Evolutionary conservation across 2,329 filamentous ascomycete genomes (phyloP).

Genomic region (Penicillium sp.): DNA sequence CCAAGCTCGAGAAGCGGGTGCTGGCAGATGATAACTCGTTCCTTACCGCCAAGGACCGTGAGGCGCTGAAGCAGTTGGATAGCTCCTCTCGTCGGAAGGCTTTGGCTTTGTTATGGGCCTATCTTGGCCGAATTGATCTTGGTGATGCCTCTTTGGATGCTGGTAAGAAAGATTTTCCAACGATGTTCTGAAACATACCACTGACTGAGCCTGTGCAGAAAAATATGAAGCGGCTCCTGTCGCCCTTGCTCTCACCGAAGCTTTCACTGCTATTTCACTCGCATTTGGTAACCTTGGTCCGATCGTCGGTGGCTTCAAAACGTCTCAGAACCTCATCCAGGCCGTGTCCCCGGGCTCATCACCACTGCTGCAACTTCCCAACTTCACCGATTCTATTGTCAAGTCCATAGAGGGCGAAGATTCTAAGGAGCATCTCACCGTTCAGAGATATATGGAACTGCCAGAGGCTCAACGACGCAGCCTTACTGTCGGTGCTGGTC

Average conservation of each 20-base stretch:
- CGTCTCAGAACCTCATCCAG: slow-evolving; percentile 85
- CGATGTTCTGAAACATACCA: background rate
- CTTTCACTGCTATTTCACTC: slow-evolving; percentile 81
- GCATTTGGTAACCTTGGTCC: slow-evolving; percentile 82
- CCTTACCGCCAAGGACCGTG: slow-evolving; percentile 70
- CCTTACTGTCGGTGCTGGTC: slow-evolving; percentile 65
- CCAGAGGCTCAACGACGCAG: slow-evolving; percentile 71
- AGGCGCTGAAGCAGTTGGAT: slow-evolving; percentile 75
- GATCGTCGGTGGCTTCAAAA: slow-evolving; percentile 75
- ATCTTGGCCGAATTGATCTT: slow-evolving; percentile 83
- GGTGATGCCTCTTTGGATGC: slow-evolving; percentile 73
- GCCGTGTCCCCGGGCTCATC: slow-evolving; percentile 79
- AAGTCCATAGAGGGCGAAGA: slow-evolving; percentile 53
- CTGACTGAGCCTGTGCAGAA: slow-evolving; percentile 44
- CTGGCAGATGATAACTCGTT: slow-evolving; percentile 59
- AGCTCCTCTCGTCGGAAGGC: slow-evolving; percentile 79
- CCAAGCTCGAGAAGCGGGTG: slow-evolving; percentile 79
- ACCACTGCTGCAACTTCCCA: slow-evolving; percentile 85
- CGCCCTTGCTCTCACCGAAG: slow-evolving; percentile 78
- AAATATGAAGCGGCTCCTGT: slow-evolving; percentile 89
- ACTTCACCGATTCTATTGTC: slow-evolving; percentile 67
- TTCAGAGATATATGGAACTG: slow-evolving; percentile 87
- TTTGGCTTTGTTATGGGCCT: slow-evolving; percentile 88
- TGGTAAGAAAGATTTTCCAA: slow-evolving; percentile 35
- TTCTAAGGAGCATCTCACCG: slow-evolving; percentile 68